Conservation (phyloP, 495 filamentous ascomycete genomes). For the Penicillium canescens region DNA sequence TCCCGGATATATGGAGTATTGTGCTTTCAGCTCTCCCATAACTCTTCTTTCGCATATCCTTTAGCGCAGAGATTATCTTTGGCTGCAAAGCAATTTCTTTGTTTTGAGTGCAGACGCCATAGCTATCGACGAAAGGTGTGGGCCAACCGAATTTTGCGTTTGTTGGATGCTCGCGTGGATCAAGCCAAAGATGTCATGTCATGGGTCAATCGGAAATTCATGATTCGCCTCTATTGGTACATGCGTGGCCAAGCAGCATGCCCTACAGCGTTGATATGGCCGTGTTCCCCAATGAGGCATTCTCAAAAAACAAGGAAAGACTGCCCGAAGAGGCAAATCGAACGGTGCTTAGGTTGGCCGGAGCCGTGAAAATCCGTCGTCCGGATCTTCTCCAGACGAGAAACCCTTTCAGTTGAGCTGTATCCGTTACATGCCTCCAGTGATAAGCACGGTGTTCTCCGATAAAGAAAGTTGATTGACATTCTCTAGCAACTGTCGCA, state of each 20-base stretch:
- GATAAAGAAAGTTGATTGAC: neutral
- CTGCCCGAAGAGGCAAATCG: neutral
- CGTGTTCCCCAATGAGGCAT: neutral
- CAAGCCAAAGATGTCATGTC: neutral
- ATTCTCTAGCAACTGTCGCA: neutral
- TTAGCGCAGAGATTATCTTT: neutral
- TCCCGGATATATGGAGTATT: constrained; percentile 1
- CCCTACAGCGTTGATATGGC: neutral
- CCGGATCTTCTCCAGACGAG: neutral
- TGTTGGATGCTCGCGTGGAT: neutral
- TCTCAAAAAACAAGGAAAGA: neutral
- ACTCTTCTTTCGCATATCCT: neutral
- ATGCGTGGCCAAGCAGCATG: neutral
- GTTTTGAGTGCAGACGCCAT: neutral
- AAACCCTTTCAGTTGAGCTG: neutral
- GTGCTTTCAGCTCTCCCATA: neutral
- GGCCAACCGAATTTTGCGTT: neutral
- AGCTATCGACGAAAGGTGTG: neutral
- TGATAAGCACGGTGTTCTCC: neutral
- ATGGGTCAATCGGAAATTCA: neutral
- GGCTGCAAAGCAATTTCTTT: neutral
- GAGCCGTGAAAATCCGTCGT: neutral
- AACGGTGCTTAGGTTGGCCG: neutral
- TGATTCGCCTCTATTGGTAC: constrained; percentile 1
- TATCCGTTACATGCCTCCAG: neutral